Conservation (phyloP, 1,139 yeast species). For the Candida sanyaensis region DNA sequence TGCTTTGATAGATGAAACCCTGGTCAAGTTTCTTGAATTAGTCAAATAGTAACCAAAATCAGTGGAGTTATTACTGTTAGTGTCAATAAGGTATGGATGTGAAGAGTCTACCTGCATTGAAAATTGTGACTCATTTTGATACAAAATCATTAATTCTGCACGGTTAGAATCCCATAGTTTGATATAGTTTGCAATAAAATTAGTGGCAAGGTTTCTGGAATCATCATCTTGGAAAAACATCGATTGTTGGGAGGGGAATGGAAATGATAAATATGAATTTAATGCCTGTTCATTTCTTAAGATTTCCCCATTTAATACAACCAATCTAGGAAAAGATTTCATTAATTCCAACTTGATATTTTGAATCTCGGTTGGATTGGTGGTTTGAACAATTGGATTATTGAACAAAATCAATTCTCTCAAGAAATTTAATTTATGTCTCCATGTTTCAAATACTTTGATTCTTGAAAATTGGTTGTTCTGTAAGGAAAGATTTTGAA, state of each 20-base stretch:
- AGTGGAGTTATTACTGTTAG: constrained; percentile 25
- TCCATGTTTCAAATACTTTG: constrained; percentile 72
- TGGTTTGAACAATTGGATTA: constrained; percentile 63
- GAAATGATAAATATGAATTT: constrained; percentile 54
- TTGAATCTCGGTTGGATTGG: constrained; percentile 34
- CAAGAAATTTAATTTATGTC: constrained; percentile 68
- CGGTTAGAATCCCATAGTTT: constrained; percentile 84
- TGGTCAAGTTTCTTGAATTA: constrained; percentile 73
- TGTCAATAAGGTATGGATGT: constrained; percentile 49
- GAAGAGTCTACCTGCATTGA: constrained; percentile 63
- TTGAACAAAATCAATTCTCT: constrained; percentile 76
- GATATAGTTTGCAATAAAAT: constrained; percentile 72
- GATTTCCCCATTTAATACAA: constrained; percentile 75
- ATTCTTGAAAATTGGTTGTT: constrained; percentile 66
- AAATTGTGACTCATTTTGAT: constrained; percentile 83
- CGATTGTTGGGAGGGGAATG: constrained; percentile 44
- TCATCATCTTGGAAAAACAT: constrained; percentile 83
- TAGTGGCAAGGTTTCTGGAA: constrained; percentile 68
- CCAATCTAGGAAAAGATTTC: constrained; percentile 72
- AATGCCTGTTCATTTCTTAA: constrained; percentile 73
- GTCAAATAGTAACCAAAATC: constrained; percentile 69
- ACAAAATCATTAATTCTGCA: constrained; percentile 64
- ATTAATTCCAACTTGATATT: constrained; percentile 64
- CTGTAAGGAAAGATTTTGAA: constrained; percentile 77
- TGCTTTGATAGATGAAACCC: constrained; percentile 61